These are phyloP conservation scores for Globisporangium camurandrum DNA, from an alignment of 352 stramenopile species.

Conservation along the genomic window DNA sequence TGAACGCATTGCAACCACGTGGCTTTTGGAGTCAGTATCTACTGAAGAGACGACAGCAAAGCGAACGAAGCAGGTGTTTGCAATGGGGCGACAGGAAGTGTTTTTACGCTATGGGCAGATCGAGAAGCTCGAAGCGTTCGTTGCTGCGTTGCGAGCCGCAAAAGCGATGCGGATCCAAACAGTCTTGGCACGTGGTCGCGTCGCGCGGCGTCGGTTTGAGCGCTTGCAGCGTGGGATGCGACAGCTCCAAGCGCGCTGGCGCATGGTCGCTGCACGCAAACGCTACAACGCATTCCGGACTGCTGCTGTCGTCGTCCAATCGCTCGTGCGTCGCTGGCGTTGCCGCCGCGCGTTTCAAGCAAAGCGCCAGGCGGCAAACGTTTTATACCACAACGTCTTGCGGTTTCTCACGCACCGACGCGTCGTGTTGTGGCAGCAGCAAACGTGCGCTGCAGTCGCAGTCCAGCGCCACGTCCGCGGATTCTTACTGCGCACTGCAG, in stretches of 20 bases:
- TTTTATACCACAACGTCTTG: conserved; percentile 26
- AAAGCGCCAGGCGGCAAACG: conserved; percentile 22
- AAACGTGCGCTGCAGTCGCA: conserved; percentile 24
- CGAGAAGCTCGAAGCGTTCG: conserved; percentile 53
- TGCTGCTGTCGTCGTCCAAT: conserved; percentile 24
- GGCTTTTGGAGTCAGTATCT: conserved; percentile 19
- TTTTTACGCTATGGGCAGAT: conserved; percentile 77
- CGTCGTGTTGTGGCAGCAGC: conserved; percentile 25
- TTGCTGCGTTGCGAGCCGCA: conserved; percentile 28
- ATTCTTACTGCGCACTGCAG: conserved; percentile 53
- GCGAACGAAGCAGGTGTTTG: conserved; percentile 38
- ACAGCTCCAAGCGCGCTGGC: conserved; percentile 42
- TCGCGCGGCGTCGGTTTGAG: conserved; percentile 33
- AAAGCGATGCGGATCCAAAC: conserved; percentile 46
- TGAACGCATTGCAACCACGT: conserved; percentile 41
- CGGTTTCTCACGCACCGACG: conserved; percentile 39
- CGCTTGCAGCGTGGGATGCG: conserved; percentile 25
- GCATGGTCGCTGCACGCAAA: conserved; percentile 23
- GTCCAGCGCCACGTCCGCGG: conserved; percentile 42
- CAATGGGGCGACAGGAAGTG: conserved; percentile 62
- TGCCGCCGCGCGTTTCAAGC: conserved; percentile 19
- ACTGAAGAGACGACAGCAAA: not conserved
- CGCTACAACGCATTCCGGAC: conserved; percentile 9
- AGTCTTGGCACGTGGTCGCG: conserved; percentile 34
- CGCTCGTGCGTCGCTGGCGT: conserved; percentile 22